Conservation (phyloP, 805 yeast genomes). For the Hanseniaspora thailandica region DNA sequence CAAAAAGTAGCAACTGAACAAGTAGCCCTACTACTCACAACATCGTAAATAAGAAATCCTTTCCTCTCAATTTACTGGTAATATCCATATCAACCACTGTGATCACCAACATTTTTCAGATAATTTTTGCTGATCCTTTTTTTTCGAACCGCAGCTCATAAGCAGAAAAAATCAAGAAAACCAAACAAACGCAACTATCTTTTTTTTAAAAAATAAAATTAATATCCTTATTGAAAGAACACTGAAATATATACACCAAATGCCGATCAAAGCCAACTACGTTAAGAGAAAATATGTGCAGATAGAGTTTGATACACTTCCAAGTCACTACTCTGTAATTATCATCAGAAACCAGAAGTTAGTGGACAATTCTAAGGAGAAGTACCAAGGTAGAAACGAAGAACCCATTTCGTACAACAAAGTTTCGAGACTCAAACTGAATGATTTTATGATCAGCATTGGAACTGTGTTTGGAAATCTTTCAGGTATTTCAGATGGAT, state of each 20-base stretch:
- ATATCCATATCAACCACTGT: too few relatives aligned
- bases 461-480: conserved; percentile 15
- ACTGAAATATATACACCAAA: neutral
- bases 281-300: conserved; percentile 6
- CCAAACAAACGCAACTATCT: neutral
- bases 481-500: conserved; percentile 13
- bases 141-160: too few relatives aligned
- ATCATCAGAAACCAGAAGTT: conserved; percentile 3
- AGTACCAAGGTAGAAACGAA: neutral
- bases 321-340: conserved; percentile 4
- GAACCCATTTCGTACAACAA: neutral
- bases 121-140: too few relatives aligned
- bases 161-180: too few relatives aligned
- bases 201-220: too few relatives aligned
- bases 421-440: neutral
- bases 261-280: conserved; percentile 1
- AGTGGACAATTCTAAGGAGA: neutral
- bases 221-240: too few relatives aligned
- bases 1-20: too few relatives aligned
- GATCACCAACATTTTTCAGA: too few relatives aligned
- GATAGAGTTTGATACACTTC: conserved; percentile 7
- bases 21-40: too few relatives aligned
- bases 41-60: too few relatives aligned
- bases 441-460: conserved; percentile 13
- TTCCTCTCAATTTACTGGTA: too few relatives aligned